A percentile compares a stretch with the other conserved stretches of the same genome.
phyloP scores from a whole-genome alignment of 1,284 basidiomycete species.

The Moniliella sp. region DNA sequence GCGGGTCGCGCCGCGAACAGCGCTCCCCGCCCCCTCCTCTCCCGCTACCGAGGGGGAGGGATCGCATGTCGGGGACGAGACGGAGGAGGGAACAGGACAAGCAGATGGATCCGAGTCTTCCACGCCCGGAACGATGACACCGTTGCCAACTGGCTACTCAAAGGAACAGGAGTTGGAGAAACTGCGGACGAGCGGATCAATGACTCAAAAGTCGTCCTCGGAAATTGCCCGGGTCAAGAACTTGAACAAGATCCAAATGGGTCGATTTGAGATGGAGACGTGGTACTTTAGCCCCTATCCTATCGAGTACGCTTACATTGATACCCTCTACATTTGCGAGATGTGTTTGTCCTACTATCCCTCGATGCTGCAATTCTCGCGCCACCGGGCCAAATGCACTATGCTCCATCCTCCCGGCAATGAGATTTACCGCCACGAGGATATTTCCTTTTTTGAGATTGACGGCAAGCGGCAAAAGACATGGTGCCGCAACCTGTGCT shows the following conservation, averaged over 20 bases:
- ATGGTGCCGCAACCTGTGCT: slow-evolving; percentile 88
- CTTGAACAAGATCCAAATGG: slow-evolving; percentile 84
- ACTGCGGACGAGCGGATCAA: slow-evolving; percentile 81
- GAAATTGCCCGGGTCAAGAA: slow-evolving; percentile 97
- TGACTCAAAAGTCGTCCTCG: slow-evolving; percentile 94
- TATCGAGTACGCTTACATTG: slow-evolving; percentile 84
- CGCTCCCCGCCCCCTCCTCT: too few relatives aligned
- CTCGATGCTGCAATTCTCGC: slow-evolving; percentile 11
- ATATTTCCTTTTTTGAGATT: slow-evolving; percentile 93
- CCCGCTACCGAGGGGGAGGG: too few relatives aligned
- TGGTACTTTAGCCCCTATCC: slow-evolving; percentile 99
- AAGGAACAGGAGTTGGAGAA: slow-evolving; percentile 98
- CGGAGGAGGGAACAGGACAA: too few relatives aligned
- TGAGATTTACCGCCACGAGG: slow-evolving; percentile 91
- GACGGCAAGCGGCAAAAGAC: slow-evolving; percentile 86
- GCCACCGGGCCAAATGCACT: slow-evolving; percentile 76
- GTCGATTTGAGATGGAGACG: slow-evolving; percentile 80
- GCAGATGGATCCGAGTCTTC: too few relatives aligned
- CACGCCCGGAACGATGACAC: too few relatives aligned
- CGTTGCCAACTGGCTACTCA: too few relatives aligned
- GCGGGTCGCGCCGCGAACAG: slow-evolving; percentile 38
- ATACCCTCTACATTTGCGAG: slow-evolving; percentile 89
- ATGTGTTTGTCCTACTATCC: slow-evolving; percentile 47
- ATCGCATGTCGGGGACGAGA: too few relatives aligned
- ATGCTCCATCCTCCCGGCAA: slow-evolving; percentile 91